Evolutionary conservation across 805 yeast genomes (phyloP).

Genomic region (Wickerhamiella azymoides): DNA sequence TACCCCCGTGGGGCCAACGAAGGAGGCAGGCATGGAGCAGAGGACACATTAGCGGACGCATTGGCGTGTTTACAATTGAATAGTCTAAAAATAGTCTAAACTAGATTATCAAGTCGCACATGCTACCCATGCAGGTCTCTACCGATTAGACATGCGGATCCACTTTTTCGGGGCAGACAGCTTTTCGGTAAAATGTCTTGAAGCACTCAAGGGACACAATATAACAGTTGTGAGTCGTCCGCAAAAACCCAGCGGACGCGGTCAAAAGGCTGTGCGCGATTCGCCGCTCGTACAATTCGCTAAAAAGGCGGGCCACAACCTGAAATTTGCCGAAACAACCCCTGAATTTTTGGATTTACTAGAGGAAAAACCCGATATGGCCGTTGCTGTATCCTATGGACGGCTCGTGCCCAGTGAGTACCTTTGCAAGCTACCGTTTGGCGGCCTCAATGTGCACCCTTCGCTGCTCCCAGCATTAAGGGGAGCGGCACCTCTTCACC

Average conservation of each 20-base stretch:
- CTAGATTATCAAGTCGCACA: too few species aligned
- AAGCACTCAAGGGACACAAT: constrained; percentile 10
- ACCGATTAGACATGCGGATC: constrained; percentile 4
- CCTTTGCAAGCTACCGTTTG: constrained; percentile 34
- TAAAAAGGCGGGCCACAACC: constrained; percentile 3
- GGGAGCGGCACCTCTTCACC: constrained; percentile 86
- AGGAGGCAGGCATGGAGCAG: too few species aligned
- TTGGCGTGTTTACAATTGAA: too few species aligned
- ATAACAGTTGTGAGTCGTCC: constrained; percentile 12
- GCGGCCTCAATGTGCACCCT: constrained; percentile 88
- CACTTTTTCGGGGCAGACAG: constrained; percentile 19
- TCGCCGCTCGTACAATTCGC: constrained; percentile 17
- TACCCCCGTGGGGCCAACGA: background rate
- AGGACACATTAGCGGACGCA: too few species aligned
- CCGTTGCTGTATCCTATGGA: constrained; percentile 90
- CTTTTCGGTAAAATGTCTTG: constrained; percentile 14
- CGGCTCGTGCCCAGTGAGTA: constrained; percentile 55
- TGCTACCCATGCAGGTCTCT: background rate
- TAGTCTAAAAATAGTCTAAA: background rate
- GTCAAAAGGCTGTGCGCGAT: constrained; percentile 12
- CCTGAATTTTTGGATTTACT: constrained; percentile 11
- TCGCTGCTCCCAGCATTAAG: constrained; percentile 66
- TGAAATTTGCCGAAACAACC: constrained; percentile 13
- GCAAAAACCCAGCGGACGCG: constrained; percentile 19
- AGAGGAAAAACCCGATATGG: constrained; percentile 30